These are phyloP conservation scores for Spongiforma sp. DNA, from an alignment of 1,284 basidiomycete genomes.

Conservation along the genomic window DNA sequence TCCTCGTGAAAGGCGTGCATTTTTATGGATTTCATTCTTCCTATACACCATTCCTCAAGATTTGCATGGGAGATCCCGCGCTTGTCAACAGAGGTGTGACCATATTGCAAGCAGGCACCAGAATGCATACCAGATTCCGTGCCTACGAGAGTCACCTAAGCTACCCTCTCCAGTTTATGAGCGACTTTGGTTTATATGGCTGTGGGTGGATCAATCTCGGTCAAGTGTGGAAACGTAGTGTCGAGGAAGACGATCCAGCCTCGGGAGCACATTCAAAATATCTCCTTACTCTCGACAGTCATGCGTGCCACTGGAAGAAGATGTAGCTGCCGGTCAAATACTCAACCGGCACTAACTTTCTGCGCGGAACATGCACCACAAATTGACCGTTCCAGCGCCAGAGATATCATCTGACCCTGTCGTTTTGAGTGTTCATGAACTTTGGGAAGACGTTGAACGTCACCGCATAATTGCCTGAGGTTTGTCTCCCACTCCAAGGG, in stretches of 20 bases:
- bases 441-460: slow-evolving; percentile 97
- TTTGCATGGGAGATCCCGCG: slow-evolving; percentile 77
- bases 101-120: slow-evolving; percentile 79
- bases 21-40: slow-evolving; percentile 96
- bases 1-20: slow-evolving; percentile 92
- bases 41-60: slow-evolving; percentile 90
- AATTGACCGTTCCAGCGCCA: slow-evolving; percentile 62
- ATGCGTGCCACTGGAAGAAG: slow-evolving; percentile 83
- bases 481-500: slow-evolving; percentile 66
- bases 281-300: slow-evolving; percentile 69
- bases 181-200: slow-evolving; percentile 95
- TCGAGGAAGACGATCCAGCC: slow-evolving; percentile 31
- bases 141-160: slow-evolving; percentile 92
- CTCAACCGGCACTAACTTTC: slow-evolving; percentile 78
- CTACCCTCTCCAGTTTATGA: slow-evolving; percentile 92
- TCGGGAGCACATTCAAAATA: slow-evolving; percentile 15
- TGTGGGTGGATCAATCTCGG: slow-evolving; percentile 87
- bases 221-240: slow-evolving; percentile 60
- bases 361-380: slow-evolving; percentile 78
- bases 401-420: slow-evolving; percentile 72
- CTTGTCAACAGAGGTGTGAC: slow-evolving; percentile 72
- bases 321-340: slow-evolving; percentile 83
- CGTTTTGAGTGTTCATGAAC: slow-evolving; percentile 86
- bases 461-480: slow-evolving; percentile 70
- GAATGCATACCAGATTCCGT: slow-evolving; percentile 80